Percentiles rank a stretch among this genome's conserved stretches.
phyloP scores from a whole-genome alignment of 306 rosid genomes.

The Sophora flavescens region DNA sequence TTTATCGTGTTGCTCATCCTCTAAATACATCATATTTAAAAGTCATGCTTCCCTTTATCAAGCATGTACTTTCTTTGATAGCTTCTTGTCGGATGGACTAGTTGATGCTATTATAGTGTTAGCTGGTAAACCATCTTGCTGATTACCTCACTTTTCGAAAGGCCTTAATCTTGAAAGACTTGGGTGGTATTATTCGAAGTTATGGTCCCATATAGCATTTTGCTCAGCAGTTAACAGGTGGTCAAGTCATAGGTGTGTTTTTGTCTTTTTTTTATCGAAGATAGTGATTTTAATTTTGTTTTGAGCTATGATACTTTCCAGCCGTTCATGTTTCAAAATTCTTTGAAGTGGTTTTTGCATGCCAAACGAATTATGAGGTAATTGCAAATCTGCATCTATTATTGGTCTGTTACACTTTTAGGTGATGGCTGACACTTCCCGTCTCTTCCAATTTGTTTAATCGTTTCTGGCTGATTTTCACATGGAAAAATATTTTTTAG shows the following conservation, averaged over 20 bases:
- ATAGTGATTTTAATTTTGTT: constrained; percentile 10
- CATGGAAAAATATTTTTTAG: background rate
- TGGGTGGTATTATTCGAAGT: constrained; percentile 15
- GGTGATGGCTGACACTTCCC: background rate
- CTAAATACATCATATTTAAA: background rate
- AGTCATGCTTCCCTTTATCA: background rate
- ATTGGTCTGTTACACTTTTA: constrained; percentile 19
- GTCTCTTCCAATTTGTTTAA: constrained; percentile 10
- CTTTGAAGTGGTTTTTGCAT: background rate
- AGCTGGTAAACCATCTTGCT: too few species aligned
- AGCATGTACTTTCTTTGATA: constrained; percentile 13
- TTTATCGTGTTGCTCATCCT: constrained; percentile 14
- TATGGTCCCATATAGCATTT: background rate
- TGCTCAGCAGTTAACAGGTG: background rate
- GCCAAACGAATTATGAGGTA: background rate
- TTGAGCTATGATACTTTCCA: constrained; percentile 1
- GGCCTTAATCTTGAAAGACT: constrained; percentile 1
- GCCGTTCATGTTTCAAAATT: background rate
- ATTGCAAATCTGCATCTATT: constrained; percentile 1
- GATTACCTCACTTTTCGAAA: constrained; percentile 12
- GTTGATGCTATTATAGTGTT: background rate
- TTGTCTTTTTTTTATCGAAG: constrained; percentile 13
- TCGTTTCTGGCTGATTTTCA: background rate
- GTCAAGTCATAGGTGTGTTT: background rate
- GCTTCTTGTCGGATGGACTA: background rate